Evolutionary conservation across 2,329 filamentous ascomycete genomes (phyloP).

Genomic region (Tolypocladium nubicola): DNA sequence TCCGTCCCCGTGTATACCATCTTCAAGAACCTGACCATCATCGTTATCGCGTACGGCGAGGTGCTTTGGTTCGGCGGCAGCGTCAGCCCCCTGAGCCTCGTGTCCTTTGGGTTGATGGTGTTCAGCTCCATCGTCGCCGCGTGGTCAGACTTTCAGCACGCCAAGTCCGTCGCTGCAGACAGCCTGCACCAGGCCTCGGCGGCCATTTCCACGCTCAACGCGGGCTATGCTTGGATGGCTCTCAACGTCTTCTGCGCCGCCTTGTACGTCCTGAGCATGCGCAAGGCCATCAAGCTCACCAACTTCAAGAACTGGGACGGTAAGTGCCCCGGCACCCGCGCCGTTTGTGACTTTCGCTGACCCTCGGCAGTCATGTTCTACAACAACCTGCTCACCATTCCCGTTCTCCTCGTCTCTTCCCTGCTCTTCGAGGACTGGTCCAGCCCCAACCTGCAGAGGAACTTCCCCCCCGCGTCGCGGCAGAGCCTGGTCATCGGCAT

Average conservation of each 20-base stretch:
- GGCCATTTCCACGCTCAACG: conserved; percentile 80
- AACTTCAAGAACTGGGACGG: conserved; percentile 99
- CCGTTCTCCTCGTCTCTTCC: conserved; percentile 74
- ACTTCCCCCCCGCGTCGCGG: conserved; percentile 77
- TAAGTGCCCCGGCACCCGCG: conserved; percentile 39
- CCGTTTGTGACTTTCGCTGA: conserved; percentile 15
- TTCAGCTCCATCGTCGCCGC: conserved; percentile 88
- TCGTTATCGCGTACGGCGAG: conserved; percentile 96
- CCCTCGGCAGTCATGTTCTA: conserved; percentile 85
- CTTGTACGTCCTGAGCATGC: conserved; percentile 82
- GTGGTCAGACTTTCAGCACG: conserved; percentile 93
- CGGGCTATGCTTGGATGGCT: conserved; percentile 96
- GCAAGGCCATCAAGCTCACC: conserved; percentile 98
- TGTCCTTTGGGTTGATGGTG: conserved; percentile 96
- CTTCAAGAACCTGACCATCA: conserved; percentile 99
- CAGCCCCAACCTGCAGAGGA: conserved; percentile 65
- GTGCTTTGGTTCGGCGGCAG: conserved; percentile 96
- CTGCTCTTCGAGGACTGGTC: conserved; percentile 90
- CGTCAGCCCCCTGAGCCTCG: conserved; percentile 75
- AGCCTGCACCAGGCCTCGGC: conserved; percentile 54
- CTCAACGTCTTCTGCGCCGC: conserved; percentile 94
- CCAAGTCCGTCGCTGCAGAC: conserved; percentile 51
- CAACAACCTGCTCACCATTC: conserved; percentile 96
- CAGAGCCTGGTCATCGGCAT: conserved; percentile 77
- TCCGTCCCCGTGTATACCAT: conserved; percentile 99